These are phyloP conservation scores for Xylariaceae sp. DNA, from an alignment of 2,329 filamentous ascomycete species.

Conservation along the genomic window DNA sequence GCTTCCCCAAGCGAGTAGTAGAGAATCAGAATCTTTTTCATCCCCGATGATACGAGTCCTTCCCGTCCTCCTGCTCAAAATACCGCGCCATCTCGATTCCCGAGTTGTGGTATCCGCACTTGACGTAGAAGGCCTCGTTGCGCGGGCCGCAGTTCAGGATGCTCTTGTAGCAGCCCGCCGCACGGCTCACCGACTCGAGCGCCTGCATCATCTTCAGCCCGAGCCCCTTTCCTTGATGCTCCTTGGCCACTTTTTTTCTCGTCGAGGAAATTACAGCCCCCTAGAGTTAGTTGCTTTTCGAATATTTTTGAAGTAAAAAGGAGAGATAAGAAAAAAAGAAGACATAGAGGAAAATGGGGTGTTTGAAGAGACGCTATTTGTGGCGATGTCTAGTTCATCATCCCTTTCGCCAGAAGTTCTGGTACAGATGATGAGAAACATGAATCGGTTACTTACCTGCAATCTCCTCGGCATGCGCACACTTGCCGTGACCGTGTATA, in stretches of 20 bases:
- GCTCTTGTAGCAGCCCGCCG: constrained; percentile 74
- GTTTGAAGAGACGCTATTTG: too few relatives aligned
- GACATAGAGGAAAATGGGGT: too few relatives aligned
- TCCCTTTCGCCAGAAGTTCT: too few relatives aligned
- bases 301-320: too few relatives aligned
- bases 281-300: too few relatives aligned
- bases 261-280: too few relatives aligned
- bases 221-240: constrained; percentile 76
- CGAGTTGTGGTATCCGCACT: constrained; percentile 27
- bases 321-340: too few relatives aligned
- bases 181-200: constrained; percentile 64
- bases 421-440: too few relatives aligned
- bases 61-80: constrained; percentile 23
- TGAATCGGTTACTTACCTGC: constrained; percentile 34
- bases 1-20: too few relatives aligned
- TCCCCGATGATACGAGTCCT: constrained; percentile 25
- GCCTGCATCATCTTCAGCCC: constrained; percentile 73
- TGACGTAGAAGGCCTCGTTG: constrained; percentile 71
- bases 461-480: constrained; percentile 82
- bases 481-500: constrained; percentile 61
- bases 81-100: constrained; percentile 30
- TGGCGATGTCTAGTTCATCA: too few relatives aligned
- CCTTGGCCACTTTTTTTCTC: constrained; percentile 62
- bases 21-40: too few relatives aligned
- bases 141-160: constrained; percentile 74